phyloP scores from a whole-genome alignment of 805 yeast species.

The Phaffomyces antillensis region DNA sequence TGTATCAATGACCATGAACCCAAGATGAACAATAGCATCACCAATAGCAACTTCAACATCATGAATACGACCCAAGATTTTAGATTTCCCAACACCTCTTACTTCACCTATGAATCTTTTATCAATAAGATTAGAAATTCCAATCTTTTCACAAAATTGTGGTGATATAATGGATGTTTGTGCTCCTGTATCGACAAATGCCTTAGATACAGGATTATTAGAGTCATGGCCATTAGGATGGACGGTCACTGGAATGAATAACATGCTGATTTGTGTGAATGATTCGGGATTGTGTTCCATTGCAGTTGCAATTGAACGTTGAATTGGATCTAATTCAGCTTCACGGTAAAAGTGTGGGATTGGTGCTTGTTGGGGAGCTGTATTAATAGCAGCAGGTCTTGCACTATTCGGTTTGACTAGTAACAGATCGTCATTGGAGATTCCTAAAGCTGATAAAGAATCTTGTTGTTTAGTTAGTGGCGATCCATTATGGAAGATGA shows the following conservation, averaged over 20 bases:
- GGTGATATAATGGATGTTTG: constrained; percentile 83
- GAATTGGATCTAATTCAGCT: constrained; percentile 3
- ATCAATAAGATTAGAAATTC: constrained; percentile 68
- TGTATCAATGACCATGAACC: constrained; percentile 67
- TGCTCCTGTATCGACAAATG: constrained; percentile 96
- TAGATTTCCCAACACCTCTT: constrained; percentile 80
- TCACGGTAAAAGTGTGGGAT: neutral
- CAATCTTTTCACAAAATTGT: constrained; percentile 63
- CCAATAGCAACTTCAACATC: constrained; percentile 82
- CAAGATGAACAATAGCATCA: constrained; percentile 52
- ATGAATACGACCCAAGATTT: constrained; percentile 79
- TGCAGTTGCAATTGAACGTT: constrained; percentile 42
- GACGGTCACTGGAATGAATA: constrained; percentile 44
- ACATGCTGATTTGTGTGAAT: constrained; percentile 77
- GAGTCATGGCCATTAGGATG: constrained; percentile 4
- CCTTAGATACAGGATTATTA: constrained; percentile 44
- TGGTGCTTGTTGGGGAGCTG: neutral
- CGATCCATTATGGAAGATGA: constrained; percentile 27
- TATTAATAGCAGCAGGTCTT: neutral
- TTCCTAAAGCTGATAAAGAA: neutral
- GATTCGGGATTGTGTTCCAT: constrained; percentile 86
- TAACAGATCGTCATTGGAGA: constrained; percentile 2
- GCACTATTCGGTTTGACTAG: neutral
- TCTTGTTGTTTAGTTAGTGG: constrained; percentile 1
- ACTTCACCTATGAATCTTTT: constrained; percentile 76